Evolutionary conservation across 306 rosid species (phyloP).

Genomic region (Prosopis cineraria): DNA sequence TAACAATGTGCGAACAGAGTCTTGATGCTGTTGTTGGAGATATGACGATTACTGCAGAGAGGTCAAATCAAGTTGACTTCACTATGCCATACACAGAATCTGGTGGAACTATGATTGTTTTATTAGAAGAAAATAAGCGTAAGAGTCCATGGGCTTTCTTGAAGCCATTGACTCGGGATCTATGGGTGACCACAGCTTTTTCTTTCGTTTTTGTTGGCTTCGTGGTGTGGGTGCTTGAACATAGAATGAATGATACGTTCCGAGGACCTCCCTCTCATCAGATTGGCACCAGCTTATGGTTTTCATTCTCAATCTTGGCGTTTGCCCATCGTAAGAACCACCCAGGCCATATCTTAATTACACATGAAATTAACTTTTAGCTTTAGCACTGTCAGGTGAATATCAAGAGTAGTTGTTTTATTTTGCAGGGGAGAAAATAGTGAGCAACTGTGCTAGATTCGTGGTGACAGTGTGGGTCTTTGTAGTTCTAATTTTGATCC

Average conservation of each 20-base stretch:
- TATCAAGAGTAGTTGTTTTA: neutral
- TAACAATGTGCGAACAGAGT: slow-evolving; percentile 26
- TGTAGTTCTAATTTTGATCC: slow-evolving; percentile 58
- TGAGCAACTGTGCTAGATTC: slow-evolving; percentile 58
- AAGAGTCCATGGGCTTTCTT: slow-evolving; percentile 63
- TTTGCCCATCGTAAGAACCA: slow-evolving; percentile 53
- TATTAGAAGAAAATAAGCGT: slow-evolving; percentile 27
- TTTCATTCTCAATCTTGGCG: slow-evolving; percentile 62
- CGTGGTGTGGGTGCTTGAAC: slow-evolving; percentile 67
- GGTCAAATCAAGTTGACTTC: slow-evolving; percentile 59
- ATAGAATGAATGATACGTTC: slow-evolving; percentile 49
- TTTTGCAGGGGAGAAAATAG: slow-evolving; percentile 53
- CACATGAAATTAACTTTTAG: neutral
- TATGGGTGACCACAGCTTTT: slow-evolving; percentile 51
- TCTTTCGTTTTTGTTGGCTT: slow-evolving; percentile 55
- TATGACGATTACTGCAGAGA: slow-evolving; percentile 42
- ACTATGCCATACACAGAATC: slow-evolving; percentile 66
- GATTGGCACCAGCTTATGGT: slow-evolving; percentile 70
- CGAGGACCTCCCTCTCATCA: slow-evolving; percentile 60
- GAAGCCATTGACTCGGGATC: slow-evolving; percentile 58
- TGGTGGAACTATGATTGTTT: slow-evolving; percentile 65
- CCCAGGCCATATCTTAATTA: neutral
- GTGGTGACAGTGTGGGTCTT: slow-evolving; percentile 68
- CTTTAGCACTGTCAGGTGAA: neutral
- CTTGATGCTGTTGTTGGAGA: slow-evolving; percentile 59